Evolutionary conservation across 2,329 filamentous ascomycete genomes (phyloP), one percentile per base, ranked within the genome.

Genomic region (Aspergillus texensis): DNA sequence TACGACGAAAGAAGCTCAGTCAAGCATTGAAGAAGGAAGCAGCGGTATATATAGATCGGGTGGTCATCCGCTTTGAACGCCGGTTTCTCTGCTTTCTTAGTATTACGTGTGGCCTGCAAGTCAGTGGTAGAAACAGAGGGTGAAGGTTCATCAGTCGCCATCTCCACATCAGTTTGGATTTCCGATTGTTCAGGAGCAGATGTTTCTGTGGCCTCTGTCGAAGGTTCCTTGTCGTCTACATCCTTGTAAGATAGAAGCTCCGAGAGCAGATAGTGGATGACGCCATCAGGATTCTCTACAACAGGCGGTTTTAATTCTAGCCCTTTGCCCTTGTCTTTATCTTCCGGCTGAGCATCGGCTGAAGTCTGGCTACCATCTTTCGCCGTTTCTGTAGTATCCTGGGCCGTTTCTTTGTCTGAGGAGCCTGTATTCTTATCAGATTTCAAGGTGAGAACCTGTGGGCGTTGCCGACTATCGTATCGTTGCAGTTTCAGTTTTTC

Each of bases 21-120:
- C 45, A 99, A 82, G 72, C 94, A 97, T 74, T 95, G 93, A 36
- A 99, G 85, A 58, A 99, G 82, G 81, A 98, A 97, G 80, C 94
- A 97, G 55, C 95, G 89, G 74, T 98, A 99, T 59, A 98, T 90
- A 79, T 96, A 99, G 64, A 97, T 97, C 0, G 94, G 93, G 76
- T 99, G 93, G 39, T 97, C 91, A 57, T 97, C 93, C 1, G 92
- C 84, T 79, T 96, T 97, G 84, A 98, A 98, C 0, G 87, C 81
- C 0, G 86, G 82, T 79, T 96, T 96, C 12, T 88, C 79, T 5
- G 80, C 62, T 74, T 93, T 92, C 77, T 91, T 88, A 60, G 85
- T 81, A 70, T 85, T 68, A 36, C 69, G 75, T 30, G 66, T 64
- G 41, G 71, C 65, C 50, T 65, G 75, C 34, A 66, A 63, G 59